A percentile compares a stretch with the other conserved stretches of the same genome.
Evolutionary conservation across 257 asterid species (phyloP).

Genomic region (Eustoma russellianum): DNA sequence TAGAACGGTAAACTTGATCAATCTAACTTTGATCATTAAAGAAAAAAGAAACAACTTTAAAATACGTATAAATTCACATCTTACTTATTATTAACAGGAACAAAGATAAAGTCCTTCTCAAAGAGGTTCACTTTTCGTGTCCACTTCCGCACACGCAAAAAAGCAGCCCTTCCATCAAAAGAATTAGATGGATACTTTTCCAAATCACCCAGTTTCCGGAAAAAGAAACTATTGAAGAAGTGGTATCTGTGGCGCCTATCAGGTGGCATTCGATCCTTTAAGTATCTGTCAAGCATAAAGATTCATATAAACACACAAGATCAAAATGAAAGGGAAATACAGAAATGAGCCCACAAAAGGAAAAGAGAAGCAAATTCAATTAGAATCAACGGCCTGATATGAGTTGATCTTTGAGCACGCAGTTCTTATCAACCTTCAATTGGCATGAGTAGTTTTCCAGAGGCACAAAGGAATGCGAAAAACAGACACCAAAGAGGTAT

Average conservation of each 20-base stretch:
- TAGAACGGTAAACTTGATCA: neutral
- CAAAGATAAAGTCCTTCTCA: slow-evolving; percentile 77
- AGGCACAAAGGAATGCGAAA: too few relatives aligned
- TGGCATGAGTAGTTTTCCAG: too few relatives aligned
- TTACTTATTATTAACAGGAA: slow-evolving; percentile 95
- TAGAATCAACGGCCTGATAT: too few relatives aligned
- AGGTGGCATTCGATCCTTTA: slow-evolving; percentile 47
- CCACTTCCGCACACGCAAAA: slow-evolving; percentile 96
- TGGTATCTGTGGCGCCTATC: slow-evolving; percentile 58
- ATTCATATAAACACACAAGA: slow-evolving; percentile 8
- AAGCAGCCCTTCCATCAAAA: slow-evolving; percentile 82
- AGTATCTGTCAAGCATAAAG: slow-evolving; percentile 45
- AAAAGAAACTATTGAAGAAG: slow-evolving; percentile 92
- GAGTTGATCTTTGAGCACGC: too few relatives aligned
- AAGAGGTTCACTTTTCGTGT: slow-evolving; percentile 84
- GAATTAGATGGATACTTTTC: slow-evolving; percentile 87
- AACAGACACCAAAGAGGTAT: too few relatives aligned
- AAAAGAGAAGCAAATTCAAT: neutral
- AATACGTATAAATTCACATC: slow-evolving; percentile 11
- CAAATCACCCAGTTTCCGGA: slow-evolving; percentile 87
- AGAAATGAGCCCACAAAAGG: too few relatives aligned
- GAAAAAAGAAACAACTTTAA: neutral
- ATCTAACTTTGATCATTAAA: neutral
- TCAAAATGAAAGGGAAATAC: slow-evolving; percentile 7
- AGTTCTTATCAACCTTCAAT: too few relatives aligned